Evolutionary conservation across 2,329 filamentous ascomycete genomes (phyloP).

Genomic region (Alternaria dauci): DNA sequence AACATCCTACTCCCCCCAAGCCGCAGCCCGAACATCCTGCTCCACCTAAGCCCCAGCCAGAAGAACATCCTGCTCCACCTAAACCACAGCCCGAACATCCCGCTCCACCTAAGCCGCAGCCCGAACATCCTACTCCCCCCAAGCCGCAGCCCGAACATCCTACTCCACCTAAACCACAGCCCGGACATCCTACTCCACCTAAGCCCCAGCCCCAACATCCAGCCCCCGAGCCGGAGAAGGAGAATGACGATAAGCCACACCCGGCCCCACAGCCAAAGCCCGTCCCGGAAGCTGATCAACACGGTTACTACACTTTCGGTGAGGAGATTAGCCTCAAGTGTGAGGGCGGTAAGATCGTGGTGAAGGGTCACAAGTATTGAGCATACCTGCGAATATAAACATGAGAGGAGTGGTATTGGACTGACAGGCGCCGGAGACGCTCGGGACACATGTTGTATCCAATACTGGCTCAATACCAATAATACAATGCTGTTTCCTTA

Average conservation of each 20-base stretch:
- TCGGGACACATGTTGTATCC: too few species aligned
- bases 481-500: too few species aligned
- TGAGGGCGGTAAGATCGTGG: slow-evolving; percentile 21
- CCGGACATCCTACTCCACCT: too few species aligned
- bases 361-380: slow-evolving; percentile 15
- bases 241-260: background rate
- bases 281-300: slow-evolving; percentile 4
- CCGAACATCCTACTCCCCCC: background rate
- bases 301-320: slow-evolving; percentile 18
- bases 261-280: background rate
- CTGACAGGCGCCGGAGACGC: too few species aligned
- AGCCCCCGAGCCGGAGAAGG: background rate
- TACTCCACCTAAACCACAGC: too few species aligned
- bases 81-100: background rate
- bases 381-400: background rate
- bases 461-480: too few species aligned
- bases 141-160: background rate
- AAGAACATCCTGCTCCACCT: background rate
- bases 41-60: too few species aligned
- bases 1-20: too few species aligned
- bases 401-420: background rate
- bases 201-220: background rate
- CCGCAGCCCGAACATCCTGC: too few species aligned
- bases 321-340: slow-evolving; percentile 26
- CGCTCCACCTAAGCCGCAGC: too few species aligned